A percentile compares a stretch with the other conserved stretches of the same genome.
phyloP scores from a whole-genome alignment of 1,284 basidiomycete genomes.

The Melanopsichium pennsylvanicum region DNA sequence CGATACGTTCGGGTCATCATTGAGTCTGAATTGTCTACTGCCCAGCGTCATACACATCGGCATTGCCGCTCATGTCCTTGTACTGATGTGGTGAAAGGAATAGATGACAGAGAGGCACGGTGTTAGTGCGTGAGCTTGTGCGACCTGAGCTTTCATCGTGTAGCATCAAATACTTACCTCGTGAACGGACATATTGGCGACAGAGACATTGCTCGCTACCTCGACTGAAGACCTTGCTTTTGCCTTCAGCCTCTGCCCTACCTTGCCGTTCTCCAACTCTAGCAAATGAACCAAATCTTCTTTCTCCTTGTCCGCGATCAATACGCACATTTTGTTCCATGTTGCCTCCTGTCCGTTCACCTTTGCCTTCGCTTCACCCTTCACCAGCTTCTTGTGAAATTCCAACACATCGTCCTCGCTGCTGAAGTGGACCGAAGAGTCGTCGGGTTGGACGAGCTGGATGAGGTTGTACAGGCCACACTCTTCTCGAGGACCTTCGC shows the following conservation, averaged over 20 bases:
- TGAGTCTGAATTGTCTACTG: no score
- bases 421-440: conserved; percentile 2
- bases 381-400: conserved; percentile 25
- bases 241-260: conserved; percentile 20
- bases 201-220: conserved; percentile 41
- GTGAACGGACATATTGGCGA: conserved; percentile 45
- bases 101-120: not conserved
- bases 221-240: conserved; percentile 37
- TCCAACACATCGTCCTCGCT: conserved; percentile 25
- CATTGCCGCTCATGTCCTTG: conserved; percentile 47
- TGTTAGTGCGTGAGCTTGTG: no score
- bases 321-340: conserved; percentile 30
- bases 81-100: conserved; percentile 19
- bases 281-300: conserved; percentile 20
- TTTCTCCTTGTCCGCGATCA: conserved; percentile 30
- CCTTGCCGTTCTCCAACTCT: conserved; percentile 17
- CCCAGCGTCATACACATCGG: conserved; percentile 46
- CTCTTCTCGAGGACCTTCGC: conserved; percentile 47
- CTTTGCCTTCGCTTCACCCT: conserved; percentile 10
- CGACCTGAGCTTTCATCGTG: no score
- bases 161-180: no score
- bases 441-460: conserved; percentile 21
- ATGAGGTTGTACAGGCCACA: conserved; percentile 49
- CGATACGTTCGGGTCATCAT: no score
- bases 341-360: conserved; percentile 14